These are phyloP conservation scores for Berkeleyomyces basicola DNA, from an alignment of 2,329 filamentous ascomycete genomes.

Conservation along the genomic window DNA sequence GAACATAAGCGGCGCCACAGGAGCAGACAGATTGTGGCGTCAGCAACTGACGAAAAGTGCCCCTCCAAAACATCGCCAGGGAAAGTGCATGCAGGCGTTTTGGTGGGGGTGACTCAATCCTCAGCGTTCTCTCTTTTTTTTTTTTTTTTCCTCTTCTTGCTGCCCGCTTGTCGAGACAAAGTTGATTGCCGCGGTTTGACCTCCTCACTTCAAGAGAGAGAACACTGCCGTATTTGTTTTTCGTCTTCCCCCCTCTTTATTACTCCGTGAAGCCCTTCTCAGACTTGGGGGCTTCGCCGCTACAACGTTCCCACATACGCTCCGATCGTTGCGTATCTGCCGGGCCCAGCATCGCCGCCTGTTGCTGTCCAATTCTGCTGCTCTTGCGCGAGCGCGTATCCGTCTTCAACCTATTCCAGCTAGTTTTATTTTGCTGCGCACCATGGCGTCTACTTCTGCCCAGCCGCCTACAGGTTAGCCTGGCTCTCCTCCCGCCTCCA, in stretches of 20 bases:
- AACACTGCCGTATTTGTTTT: neutral
- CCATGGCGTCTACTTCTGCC: slow-evolving; percentile 11
- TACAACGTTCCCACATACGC: slow-evolving; percentile 13
- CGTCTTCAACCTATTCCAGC: neutral
- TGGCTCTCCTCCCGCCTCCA: neutral
- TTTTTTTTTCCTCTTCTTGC: neutral
- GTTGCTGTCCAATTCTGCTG: neutral
- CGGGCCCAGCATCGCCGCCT: slow-evolving; percentile 8
- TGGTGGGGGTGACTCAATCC: slow-evolving; percentile 4
- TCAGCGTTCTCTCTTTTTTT: slow-evolving; percentile 1
- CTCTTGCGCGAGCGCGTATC: neutral
- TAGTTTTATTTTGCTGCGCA: neutral
- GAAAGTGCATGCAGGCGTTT: neutral
- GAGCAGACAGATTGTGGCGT: neutral
- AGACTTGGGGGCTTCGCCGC: slow-evolving; percentile 10
- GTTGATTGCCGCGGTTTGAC: neutral
- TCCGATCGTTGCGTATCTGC: slow-evolving; percentile 10
- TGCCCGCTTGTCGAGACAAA: neutral
- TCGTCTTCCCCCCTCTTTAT: neutral
- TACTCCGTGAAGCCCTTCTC: slow-evolving; percentile 8
- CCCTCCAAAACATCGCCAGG: neutral
- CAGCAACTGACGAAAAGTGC: neutral
- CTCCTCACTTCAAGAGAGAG: neutral
- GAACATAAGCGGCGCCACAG: neutral
- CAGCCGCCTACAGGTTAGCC: slow-evolving; percentile 9